These are phyloP conservation scores for Euphorbia schlechtendalii DNA, from an alignment of 441 rosid species.

Conservation along the genomic window DNA sequence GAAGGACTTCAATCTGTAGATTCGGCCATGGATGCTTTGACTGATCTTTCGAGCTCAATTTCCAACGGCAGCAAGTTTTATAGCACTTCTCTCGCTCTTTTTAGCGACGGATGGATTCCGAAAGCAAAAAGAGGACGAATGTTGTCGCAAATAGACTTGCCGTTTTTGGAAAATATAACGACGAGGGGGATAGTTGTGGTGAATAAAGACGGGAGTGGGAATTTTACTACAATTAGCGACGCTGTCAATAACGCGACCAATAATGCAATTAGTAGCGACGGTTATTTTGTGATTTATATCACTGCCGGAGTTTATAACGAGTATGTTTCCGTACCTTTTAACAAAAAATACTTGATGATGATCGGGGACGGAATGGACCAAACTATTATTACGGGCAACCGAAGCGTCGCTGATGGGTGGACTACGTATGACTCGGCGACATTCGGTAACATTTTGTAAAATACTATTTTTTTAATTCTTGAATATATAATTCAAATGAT, in stretches of 20 bases:
- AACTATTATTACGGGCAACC: conserved; percentile 39
- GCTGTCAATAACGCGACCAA: conserved; percentile 47
- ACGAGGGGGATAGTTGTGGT: conserved; percentile 45
- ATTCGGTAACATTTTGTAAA: conserved; percentile 33
- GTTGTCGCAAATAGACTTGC: background rate
- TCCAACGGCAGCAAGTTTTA: conserved; percentile 29
- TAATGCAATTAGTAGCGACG: conserved; percentile 16
- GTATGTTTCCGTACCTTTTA: conserved; percentile 33
- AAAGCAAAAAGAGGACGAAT: background rate
- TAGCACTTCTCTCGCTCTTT: conserved; percentile 43
- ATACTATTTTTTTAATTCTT: too few relatives aligned
- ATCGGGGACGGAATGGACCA: conserved; percentile 40
- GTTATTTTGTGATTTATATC: conserved; percentile 43
- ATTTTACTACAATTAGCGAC: conserved; percentile 34
- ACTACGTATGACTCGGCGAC: conserved; percentile 46
- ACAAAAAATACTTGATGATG: conserved; percentile 41
- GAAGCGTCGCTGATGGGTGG: conserved; percentile 33
- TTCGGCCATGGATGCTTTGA: conserved; percentile 13
- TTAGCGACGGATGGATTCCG: conserved; percentile 14
- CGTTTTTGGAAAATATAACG: background rate
- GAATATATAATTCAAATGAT: too few relatives aligned
- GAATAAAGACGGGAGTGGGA: conserved; percentile 29
- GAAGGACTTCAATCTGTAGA: conserved; percentile 31
- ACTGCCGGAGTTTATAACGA: conserved; percentile 44
- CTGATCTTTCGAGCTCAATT: conserved; percentile 16